Evolutionary conservation across 768 basidiomycete genomes (phyloP).

Genomic region (Exsudoporus frostii): DNA sequence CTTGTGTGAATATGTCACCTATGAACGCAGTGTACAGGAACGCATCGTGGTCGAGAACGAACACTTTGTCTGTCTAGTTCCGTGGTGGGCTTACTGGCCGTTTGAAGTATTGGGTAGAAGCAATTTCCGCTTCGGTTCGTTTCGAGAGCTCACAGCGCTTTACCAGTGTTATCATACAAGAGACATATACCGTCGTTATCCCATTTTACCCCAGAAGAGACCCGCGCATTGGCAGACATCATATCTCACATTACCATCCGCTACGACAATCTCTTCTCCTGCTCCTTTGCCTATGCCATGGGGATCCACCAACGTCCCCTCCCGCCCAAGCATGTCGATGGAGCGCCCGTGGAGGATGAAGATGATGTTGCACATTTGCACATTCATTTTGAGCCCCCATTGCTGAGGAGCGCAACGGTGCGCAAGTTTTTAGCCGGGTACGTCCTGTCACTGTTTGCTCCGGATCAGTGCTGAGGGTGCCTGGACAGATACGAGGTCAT

Average conservation of each 20-base stretch:
- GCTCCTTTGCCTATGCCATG: slow-evolving; percentile 93
- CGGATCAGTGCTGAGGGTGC: background rate
- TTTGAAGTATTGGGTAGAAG: slow-evolving; percentile 72
- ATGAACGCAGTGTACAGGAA: slow-evolving; percentile 53
- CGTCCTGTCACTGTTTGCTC: slow-evolving; percentile 21
- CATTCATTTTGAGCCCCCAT: slow-evolving; percentile 82
- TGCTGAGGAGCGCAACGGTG: slow-evolving; percentile 77
- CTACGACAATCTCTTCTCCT: slow-evolving; percentile 79
- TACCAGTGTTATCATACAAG: slow-evolving; percentile 67
- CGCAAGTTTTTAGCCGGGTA: slow-evolving; percentile 90
- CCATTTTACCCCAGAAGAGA: slow-evolving; percentile 60
- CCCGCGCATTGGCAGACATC: slow-evolving; percentile 59
- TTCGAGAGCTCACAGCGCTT: background rate
- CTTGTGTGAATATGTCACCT: slow-evolving; percentile 75
- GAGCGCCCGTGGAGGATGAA: slow-evolving; percentile 33
- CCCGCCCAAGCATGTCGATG: slow-evolving; percentile 36
- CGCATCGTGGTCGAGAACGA: slow-evolving; percentile 71
- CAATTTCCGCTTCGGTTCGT: background rate
- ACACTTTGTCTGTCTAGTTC: slow-evolving; percentile 81
- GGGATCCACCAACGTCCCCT: slow-evolving; percentile 85
- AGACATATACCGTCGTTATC: slow-evolving; percentile 75
- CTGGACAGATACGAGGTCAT: slow-evolving; percentile 76
- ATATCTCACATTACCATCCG: slow-evolving; percentile 60
- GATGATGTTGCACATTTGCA: slow-evolving; percentile 75
- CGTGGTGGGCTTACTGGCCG: slow-evolving; percentile 97